These are phyloP conservation scores for Pseudocercospora crystallina DNA, from an alignment of 2,329 filamentous ascomycete genomes.

Conservation along the genomic window DNA sequence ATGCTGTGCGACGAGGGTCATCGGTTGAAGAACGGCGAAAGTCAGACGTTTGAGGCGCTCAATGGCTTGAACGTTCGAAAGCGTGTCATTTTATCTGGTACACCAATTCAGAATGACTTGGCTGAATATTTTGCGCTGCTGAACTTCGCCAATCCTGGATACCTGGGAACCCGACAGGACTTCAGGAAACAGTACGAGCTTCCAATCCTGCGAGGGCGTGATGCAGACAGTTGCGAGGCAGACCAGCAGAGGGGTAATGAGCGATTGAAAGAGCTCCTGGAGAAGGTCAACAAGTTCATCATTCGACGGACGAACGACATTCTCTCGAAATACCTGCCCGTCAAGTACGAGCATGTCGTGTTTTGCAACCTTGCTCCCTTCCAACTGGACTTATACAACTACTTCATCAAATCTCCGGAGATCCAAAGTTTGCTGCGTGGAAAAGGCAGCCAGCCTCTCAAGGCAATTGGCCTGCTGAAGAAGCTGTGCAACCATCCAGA, in stretches of 20 bases:
- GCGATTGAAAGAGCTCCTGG: slow-evolving; percentile 75
- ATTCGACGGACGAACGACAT: slow-evolving; percentile 98
- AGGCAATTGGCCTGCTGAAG: slow-evolving; percentile 94
- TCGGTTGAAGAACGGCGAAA: slow-evolving; percentile 93
- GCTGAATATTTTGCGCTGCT: slow-evolving; percentile 96
- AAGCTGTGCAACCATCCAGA: slow-evolving; percentile 99
- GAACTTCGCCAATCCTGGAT: slow-evolving; percentile 91
- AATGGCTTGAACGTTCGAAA: slow-evolving; percentile 87
- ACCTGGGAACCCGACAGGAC: slow-evolving; percentile 83
- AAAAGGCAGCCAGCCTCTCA: slow-evolving; percentile 92
- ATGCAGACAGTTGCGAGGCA: slow-evolving; percentile 81
- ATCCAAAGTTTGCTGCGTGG: slow-evolving; percentile 89
- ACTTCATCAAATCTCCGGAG: slow-evolving; percentile 93
- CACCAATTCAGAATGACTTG: slow-evolving; percentile 97
- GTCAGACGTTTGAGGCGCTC: slow-evolving; percentile 87
- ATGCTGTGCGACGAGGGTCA: slow-evolving; percentile 97
- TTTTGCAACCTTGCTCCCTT: slow-evolving; percentile 95
- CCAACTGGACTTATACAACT: slow-evolving; percentile 90
- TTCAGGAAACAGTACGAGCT: slow-evolving; percentile 94
- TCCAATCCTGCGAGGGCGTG: slow-evolving; percentile 85
- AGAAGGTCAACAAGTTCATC: slow-evolving; percentile 94
- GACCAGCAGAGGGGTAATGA: slow-evolving; percentile 82
- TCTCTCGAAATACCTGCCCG: slow-evolving; percentile 90
- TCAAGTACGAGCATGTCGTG: slow-evolving; percentile 99
- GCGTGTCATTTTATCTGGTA: slow-evolving; percentile 92